These are phyloP conservation scores for Cryoendolithus antarcticus DNA, from an alignment of 2,329 filamentous ascomycete genomes.

Conservation along the genomic window DNA sequence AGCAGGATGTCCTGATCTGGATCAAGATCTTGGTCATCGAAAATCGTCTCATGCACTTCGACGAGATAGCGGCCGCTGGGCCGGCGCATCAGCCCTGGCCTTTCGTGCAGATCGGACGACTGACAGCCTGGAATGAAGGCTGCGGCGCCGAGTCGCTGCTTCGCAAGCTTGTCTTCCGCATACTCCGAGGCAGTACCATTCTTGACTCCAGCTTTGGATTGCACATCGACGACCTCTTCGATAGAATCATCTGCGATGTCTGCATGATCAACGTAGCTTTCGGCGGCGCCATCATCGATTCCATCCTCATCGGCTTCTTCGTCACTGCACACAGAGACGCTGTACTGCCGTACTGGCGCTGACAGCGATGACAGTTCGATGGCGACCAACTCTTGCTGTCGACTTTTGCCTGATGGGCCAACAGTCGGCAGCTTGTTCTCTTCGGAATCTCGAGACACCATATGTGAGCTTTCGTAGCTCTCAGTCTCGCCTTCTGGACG, in stretches of 20 bases:
- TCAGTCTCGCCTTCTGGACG: no score
- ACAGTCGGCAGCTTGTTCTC: not conserved
- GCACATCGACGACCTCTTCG: slow-evolving; percentile 6
- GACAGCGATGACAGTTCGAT: slow-evolving; percentile 16
- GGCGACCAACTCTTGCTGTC: slow-evolving; percentile 5
- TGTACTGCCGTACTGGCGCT: slow-evolving; percentile 13
- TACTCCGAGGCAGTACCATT: slow-evolving; percentile 1
- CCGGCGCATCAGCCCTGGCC: not conserved
- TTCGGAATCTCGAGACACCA: not conserved
- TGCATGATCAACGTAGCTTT: slow-evolving; percentile 1
- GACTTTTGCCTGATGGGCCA: slow-evolving; percentile 6
- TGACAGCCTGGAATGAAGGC: no score
- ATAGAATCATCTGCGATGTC: slow-evolving; percentile 6
- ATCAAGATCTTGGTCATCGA: slow-evolving; percentile 6
- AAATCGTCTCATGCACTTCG: slow-evolving; percentile 15
- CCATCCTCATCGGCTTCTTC: slow-evolving; percentile 11
- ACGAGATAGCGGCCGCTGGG: slow-evolving; percentile 8
- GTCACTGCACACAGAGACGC: slow-evolving; percentile 9
- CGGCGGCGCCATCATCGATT: slow-evolving; percentile 6
- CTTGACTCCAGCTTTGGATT: not conserved
- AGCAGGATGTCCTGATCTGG: not conserved
- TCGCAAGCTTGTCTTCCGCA: not conserved
- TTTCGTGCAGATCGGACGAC: not conserved
- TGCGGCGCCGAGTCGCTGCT: not conserved
- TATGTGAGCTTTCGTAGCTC: not conserved